Conservation (phyloP, 192 early-diverging fungal species). For the Blastocladiella britannica region DNA sequence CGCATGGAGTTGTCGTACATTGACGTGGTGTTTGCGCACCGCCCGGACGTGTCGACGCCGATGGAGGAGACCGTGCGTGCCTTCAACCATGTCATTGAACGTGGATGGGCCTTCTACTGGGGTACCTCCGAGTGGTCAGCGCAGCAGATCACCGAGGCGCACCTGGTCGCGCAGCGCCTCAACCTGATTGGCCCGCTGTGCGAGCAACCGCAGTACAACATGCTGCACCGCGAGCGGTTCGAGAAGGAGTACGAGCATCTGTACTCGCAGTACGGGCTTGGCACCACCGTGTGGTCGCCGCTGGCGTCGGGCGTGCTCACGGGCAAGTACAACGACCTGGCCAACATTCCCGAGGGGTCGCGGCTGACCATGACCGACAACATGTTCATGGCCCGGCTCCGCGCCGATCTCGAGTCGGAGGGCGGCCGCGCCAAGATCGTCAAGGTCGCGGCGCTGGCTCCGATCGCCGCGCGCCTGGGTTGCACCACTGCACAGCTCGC, state of each 20-base stretch:
- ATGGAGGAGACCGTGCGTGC: conserved; percentile 49
- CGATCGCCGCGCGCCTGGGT: conserved; percentile 17
- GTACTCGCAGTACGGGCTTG: conserved; percentile 17
- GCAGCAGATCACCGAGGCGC: conserved; percentile 30
- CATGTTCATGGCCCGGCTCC: conserved; percentile 6
- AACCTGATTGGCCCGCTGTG: conserved; percentile 24
- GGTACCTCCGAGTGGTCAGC: conserved; percentile 18
- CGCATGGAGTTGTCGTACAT: conserved; percentile 18
- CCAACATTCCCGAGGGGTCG: no score
- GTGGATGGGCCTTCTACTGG: conserved; percentile 40
- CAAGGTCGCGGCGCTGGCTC: conserved; percentile 17
- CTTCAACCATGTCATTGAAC: conserved; percentile 36
- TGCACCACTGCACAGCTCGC: conserved; percentile 24
- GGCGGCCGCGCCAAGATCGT: conserved; percentile 1
- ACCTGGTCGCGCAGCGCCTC: conserved; percentile 21
- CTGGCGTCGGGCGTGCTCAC: conserved; percentile 28
- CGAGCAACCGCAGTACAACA: conserved; percentile 26
- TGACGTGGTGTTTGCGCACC: conserved; percentile 29
- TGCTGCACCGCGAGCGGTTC: conserved; percentile 25
- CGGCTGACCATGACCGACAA: conserved; percentile 2
- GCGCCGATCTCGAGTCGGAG: conserved; percentile 1
- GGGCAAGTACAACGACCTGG: no score
- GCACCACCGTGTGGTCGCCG: conserved; percentile 29
- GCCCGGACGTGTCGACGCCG: conserved; percentile 25
- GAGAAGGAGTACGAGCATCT: conserved; percentile 33